Percentiles rank a stretch among this genome's conserved stretches.
phyloP scores from a whole-genome alignment of 805 yeast species.

The Sporopachydermia lactativora region DNA sequence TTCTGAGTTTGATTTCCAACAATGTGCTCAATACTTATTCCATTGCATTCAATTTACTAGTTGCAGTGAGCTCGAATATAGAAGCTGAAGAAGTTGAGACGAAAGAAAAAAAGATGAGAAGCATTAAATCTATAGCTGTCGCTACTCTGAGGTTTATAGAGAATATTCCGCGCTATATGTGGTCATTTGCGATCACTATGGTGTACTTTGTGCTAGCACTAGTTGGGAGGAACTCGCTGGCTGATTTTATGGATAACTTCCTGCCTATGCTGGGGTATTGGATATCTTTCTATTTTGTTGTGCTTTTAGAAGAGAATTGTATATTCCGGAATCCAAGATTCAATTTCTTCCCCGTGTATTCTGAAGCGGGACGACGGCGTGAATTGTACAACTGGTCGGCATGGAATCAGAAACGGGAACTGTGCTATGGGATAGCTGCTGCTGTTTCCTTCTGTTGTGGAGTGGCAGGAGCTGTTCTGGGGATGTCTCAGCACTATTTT shows the following conservation, averaged over 20 bases:
- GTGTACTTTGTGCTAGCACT: slow-evolving; percentile 57
- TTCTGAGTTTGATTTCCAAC: slow-evolving; percentile 67
- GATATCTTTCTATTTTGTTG: slow-evolving; percentile 68
- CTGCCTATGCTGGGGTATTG: slow-evolving; percentile 88
- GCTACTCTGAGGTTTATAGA: slow-evolving; percentile 25
- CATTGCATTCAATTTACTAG: slow-evolving; percentile 66
- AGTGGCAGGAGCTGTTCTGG: slow-evolving; percentile 72
- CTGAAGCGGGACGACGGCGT: slow-evolving; percentile 23
- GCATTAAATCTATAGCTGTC: no score
- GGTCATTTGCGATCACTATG: slow-evolving; percentile 50
- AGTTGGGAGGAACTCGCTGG: slow-evolving; percentile 61
- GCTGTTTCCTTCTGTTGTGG: slow-evolving; percentile 51
- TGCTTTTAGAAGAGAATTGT: slow-evolving; percentile 57
- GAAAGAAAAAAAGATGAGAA: no score
- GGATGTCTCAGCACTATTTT: slow-evolving; percentile 82
- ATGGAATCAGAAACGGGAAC: slow-evolving; percentile 49
- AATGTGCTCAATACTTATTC: slow-evolving; percentile 73
- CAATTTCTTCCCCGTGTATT: slow-evolving; percentile 27
- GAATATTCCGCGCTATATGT: slow-evolving; percentile 62
- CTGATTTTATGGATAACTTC: slow-evolving; percentile 63
- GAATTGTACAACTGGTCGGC: slow-evolving; percentile 55
- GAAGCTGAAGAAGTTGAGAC: slow-evolving; percentile 3
- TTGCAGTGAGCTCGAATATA: slow-evolving; percentile 27
- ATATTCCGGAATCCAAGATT: slow-evolving; percentile 42
- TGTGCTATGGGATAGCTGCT: slow-evolving; percentile 67